Evolutionary conservation across 345 rosid genomes (phyloP), one percentile per base, ranked within the genome.

Genomic region (Clausena lansium): DNA sequence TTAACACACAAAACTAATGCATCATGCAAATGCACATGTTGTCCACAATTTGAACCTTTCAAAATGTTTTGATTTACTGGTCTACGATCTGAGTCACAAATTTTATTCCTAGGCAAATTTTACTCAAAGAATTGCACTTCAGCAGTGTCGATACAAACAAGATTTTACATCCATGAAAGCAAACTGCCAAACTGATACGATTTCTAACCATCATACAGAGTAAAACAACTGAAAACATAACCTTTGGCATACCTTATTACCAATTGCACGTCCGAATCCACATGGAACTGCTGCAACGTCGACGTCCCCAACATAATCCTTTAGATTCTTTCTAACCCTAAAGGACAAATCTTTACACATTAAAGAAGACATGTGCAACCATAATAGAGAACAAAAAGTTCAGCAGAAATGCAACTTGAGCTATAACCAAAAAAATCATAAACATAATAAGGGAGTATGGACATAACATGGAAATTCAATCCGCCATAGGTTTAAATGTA

Each of bases 251-350:
- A 92, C 97, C 95, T 92, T 92, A 70, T 92, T 92, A 76, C 97
- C 97, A 88, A 92, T 84, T 38, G 97, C 92, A 66, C 93, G 92
- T 59, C 93, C 97, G 73, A 92, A 89, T 68, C 97, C 97, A 74
- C 97, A 92, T 58, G 97, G 90, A 86, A 92, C 97, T 39, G 95
- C 97, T 75, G 91, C 93, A 80, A 88, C 97, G 19, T 91, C 97
- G 62, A 92, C 86, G 82, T 92, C 97, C 70, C 97, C 97, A 75
- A 92, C 92, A 28, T 86, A 79, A 70, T 88, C 78, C 78, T 88
- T 88, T 58, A 91, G 88, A 64, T 83, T 85, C 87, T 81, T 82
- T 80, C 89, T 85, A 57, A 88, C 93, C 97, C 97, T 92, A 83
- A 70, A 80, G 80, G n/a, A 70, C 8, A 77, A 75, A 41, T 54